phyloP scores from a whole-genome alignment of 768 basidiomycete species.

The Tylopilus sp. region DNA sequence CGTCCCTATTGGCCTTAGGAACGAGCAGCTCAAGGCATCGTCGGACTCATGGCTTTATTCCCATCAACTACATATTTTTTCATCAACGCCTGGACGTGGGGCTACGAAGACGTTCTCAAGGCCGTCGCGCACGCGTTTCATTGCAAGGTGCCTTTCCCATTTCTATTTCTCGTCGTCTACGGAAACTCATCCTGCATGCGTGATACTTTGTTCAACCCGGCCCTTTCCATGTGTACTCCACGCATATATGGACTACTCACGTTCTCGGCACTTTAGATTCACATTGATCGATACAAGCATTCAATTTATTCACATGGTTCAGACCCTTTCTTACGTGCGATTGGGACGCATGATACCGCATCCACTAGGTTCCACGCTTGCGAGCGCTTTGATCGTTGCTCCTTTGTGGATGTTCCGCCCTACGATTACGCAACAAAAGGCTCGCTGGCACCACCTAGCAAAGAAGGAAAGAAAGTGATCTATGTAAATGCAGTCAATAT shows the following conservation, averaged over 20 bases:
- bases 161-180: background rate
- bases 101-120: slow-evolving; percentile 89
- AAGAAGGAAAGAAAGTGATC: slow-evolving; percentile 58
- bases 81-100: slow-evolving; percentile 94
- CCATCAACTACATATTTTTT: slow-evolving; percentile 73
- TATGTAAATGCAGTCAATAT: slow-evolving; percentile 83
- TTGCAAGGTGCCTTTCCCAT: slow-evolving; percentile 41
- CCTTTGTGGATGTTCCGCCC: slow-evolving; percentile 46
- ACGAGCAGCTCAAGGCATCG: slow-evolving; percentile 60
- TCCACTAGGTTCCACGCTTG: slow-evolving; percentile 91
- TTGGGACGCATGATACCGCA: slow-evolving; percentile 58
- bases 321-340: slow-evolving; percentile 58
- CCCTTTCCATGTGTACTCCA: too few relatives aligned
- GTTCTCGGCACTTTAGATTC: slow-evolving; percentile 51
- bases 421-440: slow-evolving; percentile 14
- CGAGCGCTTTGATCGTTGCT: slow-evolving; percentile 76
- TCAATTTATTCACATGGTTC: slow-evolving; percentile 53
- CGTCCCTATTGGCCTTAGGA: slow-evolving; percentile 40
- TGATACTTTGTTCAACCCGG: background rate
- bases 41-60: slow-evolving; percentile 66
- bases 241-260: slow-evolving; percentile 12
- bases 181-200: background rate
- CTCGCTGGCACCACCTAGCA: slow-evolving; percentile 32
- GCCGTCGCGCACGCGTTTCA: slow-evolving; percentile 67
- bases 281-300: slow-evolving; percentile 88